A percentile compares a stretch with the other conserved stretches of the same genome.
These are phyloP conservation scores for Phellinidium pouzarii DNA, from an alignment of 1,284 basidiomycete species.

Conservation along the genomic window DNA sequence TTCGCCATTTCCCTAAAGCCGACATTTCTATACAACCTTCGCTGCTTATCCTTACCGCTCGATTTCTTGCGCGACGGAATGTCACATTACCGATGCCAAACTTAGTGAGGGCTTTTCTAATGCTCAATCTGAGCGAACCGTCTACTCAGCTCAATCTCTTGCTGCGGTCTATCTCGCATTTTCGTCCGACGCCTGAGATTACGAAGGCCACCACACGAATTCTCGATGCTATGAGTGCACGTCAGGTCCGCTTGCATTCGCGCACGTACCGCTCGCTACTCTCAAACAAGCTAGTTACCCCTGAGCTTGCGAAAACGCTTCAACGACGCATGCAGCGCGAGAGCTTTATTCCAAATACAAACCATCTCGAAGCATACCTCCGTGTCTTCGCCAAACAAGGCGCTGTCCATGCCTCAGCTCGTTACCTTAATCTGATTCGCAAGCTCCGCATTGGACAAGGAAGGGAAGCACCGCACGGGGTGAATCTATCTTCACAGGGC, in stretches of 20 bases:
- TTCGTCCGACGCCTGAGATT: slow-evolving; percentile 35
- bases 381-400: slow-evolving; percentile 42
- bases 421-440: slow-evolving; percentile 36
- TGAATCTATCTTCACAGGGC: background rate
- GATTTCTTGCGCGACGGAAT: slow-evolving; percentile 43
- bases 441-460: slow-evolving; percentile 22
- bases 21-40: slow-evolving; percentile 33
- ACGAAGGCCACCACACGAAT: slow-evolving; percentile 36
- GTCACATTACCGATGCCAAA: slow-evolving; percentile 37
- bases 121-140: slow-evolving; percentile 28
- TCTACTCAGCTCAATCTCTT: slow-evolving; percentile 47
- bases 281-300: slow-evolving; percentile 40
- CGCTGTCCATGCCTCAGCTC: slow-evolving; percentile 33
- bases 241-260: slow-evolving; percentile 34
- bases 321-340: slow-evolving; percentile 37
- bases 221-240: slow-evolving; percentile 39
- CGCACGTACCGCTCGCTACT: slow-evolving; percentile 43
- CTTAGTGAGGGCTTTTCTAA: slow-evolving; percentile 40
- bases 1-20: slow-evolving; percentile 30
- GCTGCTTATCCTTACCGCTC: slow-evolving; percentile 40
- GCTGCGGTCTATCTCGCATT: slow-evolving; percentile 43
- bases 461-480: slow-evolving; percentile 23
- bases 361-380: slow-evolving; percentile 43
- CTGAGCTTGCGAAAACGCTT: slow-evolving; percentile 42
- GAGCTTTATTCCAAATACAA: slow-evolving; percentile 32